A percentile compares a stretch with the other conserved stretches of the same genome.
Conservation (phyloP, 352 stramenopile genomes). For the Paralagenidium karlingii region DNA sequence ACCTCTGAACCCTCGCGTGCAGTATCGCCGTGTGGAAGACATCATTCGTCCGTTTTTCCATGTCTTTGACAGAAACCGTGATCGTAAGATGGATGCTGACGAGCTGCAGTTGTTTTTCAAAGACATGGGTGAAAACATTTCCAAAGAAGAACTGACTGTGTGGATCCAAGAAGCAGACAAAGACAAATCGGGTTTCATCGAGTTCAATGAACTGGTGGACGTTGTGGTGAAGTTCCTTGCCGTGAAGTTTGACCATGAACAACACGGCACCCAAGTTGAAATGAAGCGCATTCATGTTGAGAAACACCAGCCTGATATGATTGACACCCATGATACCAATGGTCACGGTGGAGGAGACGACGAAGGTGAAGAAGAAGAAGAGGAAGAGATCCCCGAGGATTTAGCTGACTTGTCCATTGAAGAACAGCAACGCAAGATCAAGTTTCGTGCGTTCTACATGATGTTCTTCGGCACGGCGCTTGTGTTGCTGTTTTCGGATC, state of each 20-base stretch:
- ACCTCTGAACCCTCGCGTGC: conserved; percentile 32
- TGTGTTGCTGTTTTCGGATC: conserved; percentile 94
- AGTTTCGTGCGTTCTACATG: conserved; percentile 87
- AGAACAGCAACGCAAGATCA: conserved; percentile 94
- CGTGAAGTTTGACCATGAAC: conserved; percentile 58
- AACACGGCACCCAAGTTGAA: conserved; percentile 16
- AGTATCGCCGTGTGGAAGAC: conserved; percentile 75
- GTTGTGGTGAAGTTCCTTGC: conserved; percentile 80
- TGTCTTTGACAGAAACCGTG: conserved; percentile 87
- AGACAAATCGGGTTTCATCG: conserved; percentile 85
- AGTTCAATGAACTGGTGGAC: conserved; percentile 92
- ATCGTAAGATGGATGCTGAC: conserved; percentile 80
- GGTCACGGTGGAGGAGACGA: too few relatives aligned
- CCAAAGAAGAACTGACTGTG: conserved; percentile 51
- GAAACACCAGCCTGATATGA: conserved; percentile 13
- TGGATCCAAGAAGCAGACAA: conserved; percentile 87
- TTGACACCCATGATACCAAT: too few relatives aligned
- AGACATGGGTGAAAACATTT: conserved; percentile 89
- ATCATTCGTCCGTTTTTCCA: conserved; percentile 90
- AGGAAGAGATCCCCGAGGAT: conserved; percentile 92
- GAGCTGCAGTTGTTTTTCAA: conserved; percentile 90
- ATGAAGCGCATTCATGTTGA: conserved; percentile 20
- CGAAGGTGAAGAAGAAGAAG: conserved; percentile 82
- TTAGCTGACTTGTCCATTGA: conserved; percentile 87
- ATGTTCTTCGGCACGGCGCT: conserved; percentile 90